phyloP scores from a whole-genome alignment of 768 basidiomycete genomes.

The Psilocybe subaeruginosa region DNA sequence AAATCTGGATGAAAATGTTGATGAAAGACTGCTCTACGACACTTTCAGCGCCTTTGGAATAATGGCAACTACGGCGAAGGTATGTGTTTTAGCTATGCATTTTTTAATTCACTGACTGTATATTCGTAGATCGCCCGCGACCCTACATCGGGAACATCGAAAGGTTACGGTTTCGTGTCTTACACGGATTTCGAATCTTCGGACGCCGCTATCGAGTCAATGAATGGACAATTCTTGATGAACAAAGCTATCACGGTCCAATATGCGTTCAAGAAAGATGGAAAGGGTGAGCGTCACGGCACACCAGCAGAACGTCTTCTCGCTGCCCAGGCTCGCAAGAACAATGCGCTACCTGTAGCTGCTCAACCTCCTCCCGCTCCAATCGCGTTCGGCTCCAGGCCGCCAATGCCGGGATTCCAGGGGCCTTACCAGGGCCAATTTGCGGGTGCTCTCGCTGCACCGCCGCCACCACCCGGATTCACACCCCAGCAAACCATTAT shows the following conservation, averaged over 20 bases:
- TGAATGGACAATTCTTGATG: slow-evolving; percentile 98
- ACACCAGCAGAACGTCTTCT: slow-evolving; percentile 96
- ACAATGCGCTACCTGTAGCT: slow-evolving; percentile 84
- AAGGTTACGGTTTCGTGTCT: slow-evolving; percentile 97
- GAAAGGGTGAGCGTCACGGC: slow-evolving; percentile 96
- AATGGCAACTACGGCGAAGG: slow-evolving; percentile 91
- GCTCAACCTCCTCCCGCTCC: slow-evolving; percentile 77
- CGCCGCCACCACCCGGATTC: slow-evolving; percentile 82
- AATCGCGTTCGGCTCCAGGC: slow-evolving; percentile 69
- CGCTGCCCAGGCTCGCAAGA: slow-evolving; percentile 94
- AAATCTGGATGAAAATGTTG: slow-evolving; percentile 93
- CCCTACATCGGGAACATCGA: slow-evolving; percentile 79
- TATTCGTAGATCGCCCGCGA: slow-evolving; percentile 86
- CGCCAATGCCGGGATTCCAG: slow-evolving; percentile 71
- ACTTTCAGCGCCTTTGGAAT: slow-evolving; percentile 95
- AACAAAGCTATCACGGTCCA: slow-evolving; percentile 98
- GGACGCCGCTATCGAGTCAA: slow-evolving; percentile 93
- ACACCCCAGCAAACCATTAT: slow-evolving; percentile 72
- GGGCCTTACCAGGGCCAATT: slow-evolving; percentile 92
- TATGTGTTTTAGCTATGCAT: slow-evolving; percentile 32
- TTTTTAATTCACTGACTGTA: background rate
- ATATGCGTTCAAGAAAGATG: slow-evolving; percentile 99
- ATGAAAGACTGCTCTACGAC: slow-evolving; percentile 90
- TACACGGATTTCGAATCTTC: slow-evolving; percentile 98
- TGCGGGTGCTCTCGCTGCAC: slow-evolving; percentile 83